phyloP scores from a whole-genome alignment of 352 stramenopile species.

The Phytopythium cucurbitacearum region DNA sequence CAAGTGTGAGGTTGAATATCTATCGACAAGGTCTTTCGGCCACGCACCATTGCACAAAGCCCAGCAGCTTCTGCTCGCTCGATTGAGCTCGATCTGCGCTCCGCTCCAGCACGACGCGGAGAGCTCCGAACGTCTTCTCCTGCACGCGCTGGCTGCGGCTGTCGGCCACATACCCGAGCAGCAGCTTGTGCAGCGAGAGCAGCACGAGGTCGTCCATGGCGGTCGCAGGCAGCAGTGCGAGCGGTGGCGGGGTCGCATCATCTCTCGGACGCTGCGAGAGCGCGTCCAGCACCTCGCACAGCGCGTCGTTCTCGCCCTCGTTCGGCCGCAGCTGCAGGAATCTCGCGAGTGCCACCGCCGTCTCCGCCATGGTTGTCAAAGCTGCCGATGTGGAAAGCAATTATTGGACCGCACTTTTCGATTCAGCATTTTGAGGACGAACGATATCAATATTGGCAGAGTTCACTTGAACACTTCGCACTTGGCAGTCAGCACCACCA shows the following conservation, averaged over 20 bases:
- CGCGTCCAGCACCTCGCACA: constrained; percentile 20
- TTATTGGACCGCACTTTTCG: too few relatives aligned
- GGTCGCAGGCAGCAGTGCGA: constrained; percentile 12
- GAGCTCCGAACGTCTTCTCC: constrained; percentile 24
- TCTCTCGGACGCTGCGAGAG: constrained; percentile 8
- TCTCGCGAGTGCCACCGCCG: constrained; percentile 43
- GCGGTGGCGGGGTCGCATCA: not conserved
- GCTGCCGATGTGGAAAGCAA: too few relatives aligned
- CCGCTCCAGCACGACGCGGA: constrained; percentile 3
- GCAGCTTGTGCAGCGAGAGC: constrained; percentile 55
- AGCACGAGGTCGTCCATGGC: constrained; percentile 67
- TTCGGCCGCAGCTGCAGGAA: constrained; percentile 36
- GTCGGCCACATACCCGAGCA: constrained; percentile 23
- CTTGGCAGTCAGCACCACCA: too few relatives aligned
- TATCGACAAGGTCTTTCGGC: too few relatives aligned
- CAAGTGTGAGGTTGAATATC: too few relatives aligned
- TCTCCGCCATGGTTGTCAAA: constrained; percentile 10
- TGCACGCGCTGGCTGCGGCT: constrained; percentile 15
- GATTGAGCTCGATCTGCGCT: constrained; percentile 10
- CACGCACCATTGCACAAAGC: constrained; percentile 40
- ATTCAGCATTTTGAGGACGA: too few relatives aligned
- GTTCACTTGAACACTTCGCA: too few relatives aligned
- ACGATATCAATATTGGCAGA: too few relatives aligned
- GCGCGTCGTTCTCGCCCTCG: constrained; percentile 8
- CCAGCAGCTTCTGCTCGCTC: constrained; percentile 21